Base-by-base conservation (phyloP, 768 basidiomycete genomes). In the Boletus coccyginus region DNA sequence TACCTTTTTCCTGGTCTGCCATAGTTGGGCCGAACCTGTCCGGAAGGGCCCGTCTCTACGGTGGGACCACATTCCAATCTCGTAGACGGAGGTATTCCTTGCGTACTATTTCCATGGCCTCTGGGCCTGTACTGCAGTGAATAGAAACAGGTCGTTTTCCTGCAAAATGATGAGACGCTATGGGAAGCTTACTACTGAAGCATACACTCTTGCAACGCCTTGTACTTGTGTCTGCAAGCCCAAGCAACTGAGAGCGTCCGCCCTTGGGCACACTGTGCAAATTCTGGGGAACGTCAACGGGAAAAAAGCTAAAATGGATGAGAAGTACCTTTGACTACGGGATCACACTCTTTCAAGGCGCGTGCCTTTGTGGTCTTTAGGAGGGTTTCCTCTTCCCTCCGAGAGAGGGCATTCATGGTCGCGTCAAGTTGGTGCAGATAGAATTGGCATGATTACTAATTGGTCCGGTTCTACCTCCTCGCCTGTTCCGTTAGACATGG, bases 331-430 rank as follows among this genome's bases (percentile, higher is more conserved):
- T 85, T 87, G 5, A 94, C 88, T 7, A 91, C 58, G 2, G 75
- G 58, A 64, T 92, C 87, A 60, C 92, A 94, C 70, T 90, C 87
- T 63, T 82, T 85, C 66, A 94, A 71, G 13, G 93, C 92, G 54
- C 79, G 77, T 16, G 85, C 83, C 67, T 94, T 94, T 10, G 90
- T 88, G 24, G 88, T 77, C 71, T 94, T 94, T 39, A 88, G 71
- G 40, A 95, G 80, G 9, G 86, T 87, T 44, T 95, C 92, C 69
- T 95, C 92, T 74, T 94, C 92, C 47, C 92, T 81, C 53, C 91
- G 82, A 38, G 92, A 94, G 33, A 94, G 82, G 41, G 91, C 81
- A 71, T 92, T 85, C 92, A 94, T 94, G 38, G 56, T 31, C 29
- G 24, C 31, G 16, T 40, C 43, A 63, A 55, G 16, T 27, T 42